These are phyloP conservation scores for Pichia kudriavzevii DNA, from an alignment of 1,139 yeast species.

Conservation along the genomic window DNA sequence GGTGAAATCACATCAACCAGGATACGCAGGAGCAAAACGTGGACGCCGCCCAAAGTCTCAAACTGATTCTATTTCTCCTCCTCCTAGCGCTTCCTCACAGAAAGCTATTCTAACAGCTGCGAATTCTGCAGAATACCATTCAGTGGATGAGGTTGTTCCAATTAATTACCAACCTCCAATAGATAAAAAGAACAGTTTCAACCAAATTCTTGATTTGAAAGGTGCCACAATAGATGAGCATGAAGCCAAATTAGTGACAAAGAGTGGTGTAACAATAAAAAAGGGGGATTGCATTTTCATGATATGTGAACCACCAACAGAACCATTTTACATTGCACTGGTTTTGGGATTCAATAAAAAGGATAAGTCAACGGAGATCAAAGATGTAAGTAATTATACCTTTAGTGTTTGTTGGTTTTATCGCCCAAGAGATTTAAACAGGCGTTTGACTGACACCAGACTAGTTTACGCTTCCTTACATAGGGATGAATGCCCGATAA, in stretches of 20 bases:
- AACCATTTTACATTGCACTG: conserved; percentile 85
- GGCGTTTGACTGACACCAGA: conserved; percentile 63
- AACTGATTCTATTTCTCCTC: conserved; percentile 8
- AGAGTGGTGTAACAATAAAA: conserved; percentile 28
- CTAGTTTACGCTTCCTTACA: conserved; percentile 80
- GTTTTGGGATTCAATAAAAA: conserved; percentile 65
- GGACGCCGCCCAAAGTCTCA: conserved; percentile 11
- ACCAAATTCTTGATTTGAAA: conserved; percentile 22
- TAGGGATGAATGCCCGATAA: conserved; percentile 73
- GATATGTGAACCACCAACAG: conserved; percentile 91
- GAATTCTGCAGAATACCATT: conserved; percentile 14
- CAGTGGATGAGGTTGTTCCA: conserved; percentile 27
- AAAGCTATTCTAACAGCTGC: conserved; percentile 1
- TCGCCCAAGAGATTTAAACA: conserved; percentile 78
- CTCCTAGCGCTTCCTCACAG: conserved; percentile 3
- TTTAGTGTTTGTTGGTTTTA: conserved; percentile 89
- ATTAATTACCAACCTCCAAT: conserved; percentile 29
- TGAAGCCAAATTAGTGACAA: conserved; percentile 16
- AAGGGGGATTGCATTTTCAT: conserved; percentile 73
- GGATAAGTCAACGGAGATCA: conserved; percentile 21
- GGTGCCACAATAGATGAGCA: conserved; percentile 23
- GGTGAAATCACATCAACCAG: background rate
- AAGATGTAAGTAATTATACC: conserved; percentile 41
- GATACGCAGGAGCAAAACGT: conserved; percentile 6
- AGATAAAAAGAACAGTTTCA: conserved; percentile 19